Percentiles rank a stretch among this genome's conserved stretches.
phyloP scores from a whole-genome alignment of 192 early-diverging fungal species.

The Diversispora eburnea region DNA sequence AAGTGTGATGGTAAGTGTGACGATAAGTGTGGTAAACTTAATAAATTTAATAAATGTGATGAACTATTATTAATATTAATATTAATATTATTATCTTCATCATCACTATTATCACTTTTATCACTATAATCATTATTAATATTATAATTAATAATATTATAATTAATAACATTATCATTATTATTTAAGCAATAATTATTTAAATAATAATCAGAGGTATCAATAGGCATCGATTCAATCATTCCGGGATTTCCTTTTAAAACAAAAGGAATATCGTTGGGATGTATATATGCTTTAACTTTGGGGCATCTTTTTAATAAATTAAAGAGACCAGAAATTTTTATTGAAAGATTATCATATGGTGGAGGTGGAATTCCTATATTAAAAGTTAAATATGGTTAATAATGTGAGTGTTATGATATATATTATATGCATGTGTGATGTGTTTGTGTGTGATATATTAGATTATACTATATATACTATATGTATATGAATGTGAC shows the following conservation, averaged over 20 bases:
- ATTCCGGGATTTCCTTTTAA: slow-evolving; percentile 67
- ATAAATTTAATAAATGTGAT: too few relatives aligned
- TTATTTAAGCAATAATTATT: too few relatives aligned
- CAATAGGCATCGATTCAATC: slow-evolving; percentile 6
- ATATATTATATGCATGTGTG: not conserved
- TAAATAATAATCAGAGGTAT: not conserved
- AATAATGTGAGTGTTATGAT: too few relatives aligned
- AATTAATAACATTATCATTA: too few relatives aligned
- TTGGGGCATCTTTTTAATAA: slow-evolving; percentile 70
- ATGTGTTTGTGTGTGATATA: not conserved
- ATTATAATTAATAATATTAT: too few relatives aligned
- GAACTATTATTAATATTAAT: too few relatives aligned
- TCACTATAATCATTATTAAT: too few relatives aligned
- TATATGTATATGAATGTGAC: not conserved
- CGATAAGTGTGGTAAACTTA: too few relatives aligned
- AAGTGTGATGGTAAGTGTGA: not conserved
- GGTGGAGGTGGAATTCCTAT: slow-evolving; percentile 71
- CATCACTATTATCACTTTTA: too few relatives aligned
- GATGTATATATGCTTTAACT: slow-evolving; percentile 73
- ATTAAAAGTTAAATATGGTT: too few relatives aligned
- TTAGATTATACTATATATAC: too few relatives aligned
- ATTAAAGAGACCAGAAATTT: slow-evolving; percentile 72
- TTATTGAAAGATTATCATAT: slow-evolving; percentile 72
- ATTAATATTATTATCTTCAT: too few relatives aligned
- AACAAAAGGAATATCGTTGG: slow-evolving; percentile 68